Conservation (phyloP, 208 protist genomes). For the Leishmania guyanensis region DNA sequence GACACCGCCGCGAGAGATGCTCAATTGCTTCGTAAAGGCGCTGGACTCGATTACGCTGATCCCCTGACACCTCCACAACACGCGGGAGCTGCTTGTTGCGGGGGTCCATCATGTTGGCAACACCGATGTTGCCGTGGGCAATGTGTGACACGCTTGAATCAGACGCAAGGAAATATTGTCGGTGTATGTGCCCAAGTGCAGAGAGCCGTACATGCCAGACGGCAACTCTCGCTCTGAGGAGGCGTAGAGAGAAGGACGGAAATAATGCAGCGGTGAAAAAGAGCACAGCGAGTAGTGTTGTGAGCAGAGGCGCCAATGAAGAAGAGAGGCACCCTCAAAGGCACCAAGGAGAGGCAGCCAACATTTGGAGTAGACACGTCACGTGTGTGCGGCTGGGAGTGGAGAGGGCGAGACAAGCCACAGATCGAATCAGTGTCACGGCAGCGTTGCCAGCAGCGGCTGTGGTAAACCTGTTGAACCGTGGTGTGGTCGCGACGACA, state of each 20-base stretch:
- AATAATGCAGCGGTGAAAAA: not conserved
- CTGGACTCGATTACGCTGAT: slow-evolving; percentile 16
- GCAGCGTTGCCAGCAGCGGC: not conserved
- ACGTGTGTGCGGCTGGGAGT: not conserved
- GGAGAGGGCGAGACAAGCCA: not conserved
- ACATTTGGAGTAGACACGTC: too few species aligned
- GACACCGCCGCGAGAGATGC: slow-evolving; percentile 29
- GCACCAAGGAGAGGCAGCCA: not conserved
- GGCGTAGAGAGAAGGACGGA: not conserved
- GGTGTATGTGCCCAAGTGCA: not conserved
- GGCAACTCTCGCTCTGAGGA: not conserved
- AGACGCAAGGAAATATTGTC: not conserved
- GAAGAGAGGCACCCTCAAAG: not conserved
- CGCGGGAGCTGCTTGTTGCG: slow-evolving; percentile 10
- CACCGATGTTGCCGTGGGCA: not conserved
- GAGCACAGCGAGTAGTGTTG: not conserved
- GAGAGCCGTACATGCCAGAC: not conserved
- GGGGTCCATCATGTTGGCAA: slow-evolving; percentile 9
- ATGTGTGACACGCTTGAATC: not conserved
- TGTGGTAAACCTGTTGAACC: not conserved
- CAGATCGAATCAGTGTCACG: not conserved
- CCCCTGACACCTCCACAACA: slow-evolving; percentile 8
- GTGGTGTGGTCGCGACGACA: not conserved
- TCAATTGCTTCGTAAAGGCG: slow-evolving; percentile 16
- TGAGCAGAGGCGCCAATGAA: not conserved